Percentiles rank a stretch among this genome's conserved stretches.
Evolutionary conservation across 2,329 filamentous ascomycete species (phyloP).

Genomic region (Chaetothyriales sp.): DNA sequence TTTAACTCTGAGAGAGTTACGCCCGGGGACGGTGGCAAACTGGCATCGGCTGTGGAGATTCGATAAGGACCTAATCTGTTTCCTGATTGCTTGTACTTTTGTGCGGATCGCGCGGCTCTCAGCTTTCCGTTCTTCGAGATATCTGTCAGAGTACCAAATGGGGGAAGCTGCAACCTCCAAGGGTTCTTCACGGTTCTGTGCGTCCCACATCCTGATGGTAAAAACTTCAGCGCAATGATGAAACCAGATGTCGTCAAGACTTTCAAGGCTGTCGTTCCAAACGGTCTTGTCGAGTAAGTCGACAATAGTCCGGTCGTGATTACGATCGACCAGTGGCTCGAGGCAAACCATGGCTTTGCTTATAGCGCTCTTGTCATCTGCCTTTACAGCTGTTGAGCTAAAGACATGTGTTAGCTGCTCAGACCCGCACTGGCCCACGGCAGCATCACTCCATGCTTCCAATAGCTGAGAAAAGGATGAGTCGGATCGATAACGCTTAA

Average conservation of each 20-base stretch:
- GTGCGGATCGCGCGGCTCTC: constrained; percentile 33
- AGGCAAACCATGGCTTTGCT: constrained; percentile 26
- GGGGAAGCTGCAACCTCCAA: constrained; percentile 38
- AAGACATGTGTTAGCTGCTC: constrained; percentile 31
- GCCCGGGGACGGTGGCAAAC: constrained; percentile 7
- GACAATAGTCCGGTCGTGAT: constrained; percentile 33
- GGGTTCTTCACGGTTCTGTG: constrained; percentile 20
- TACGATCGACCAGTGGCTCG: constrained; percentile 24
- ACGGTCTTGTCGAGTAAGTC: constrained; percentile 38
- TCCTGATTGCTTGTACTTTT: constrained; percentile 19
- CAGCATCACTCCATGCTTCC: constrained; percentile 34
- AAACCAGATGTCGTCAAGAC: constrained; percentile 33
- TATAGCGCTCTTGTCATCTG: constrained; percentile 16
- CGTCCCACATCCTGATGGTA: constrained; percentile 32
- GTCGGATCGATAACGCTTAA: constrained; percentile 23
- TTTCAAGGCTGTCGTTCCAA: constrained; percentile 28
- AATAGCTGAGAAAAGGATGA: constrained; percentile 30
- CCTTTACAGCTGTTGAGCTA: constrained; percentile 30
- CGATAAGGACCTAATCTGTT: constrained; percentile 11
- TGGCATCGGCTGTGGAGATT: constrained; percentile 11
- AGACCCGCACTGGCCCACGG: constrained; percentile 27
- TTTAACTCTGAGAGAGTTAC: constrained; percentile 9
- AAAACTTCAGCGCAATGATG: constrained; percentile 39
- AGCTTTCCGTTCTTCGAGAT: constrained; percentile 37
- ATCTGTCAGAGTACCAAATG: constrained; percentile 44